phyloP scores from a whole-genome alignment of 257 asterid genomes.

The Penstemon barbatus region DNA sequence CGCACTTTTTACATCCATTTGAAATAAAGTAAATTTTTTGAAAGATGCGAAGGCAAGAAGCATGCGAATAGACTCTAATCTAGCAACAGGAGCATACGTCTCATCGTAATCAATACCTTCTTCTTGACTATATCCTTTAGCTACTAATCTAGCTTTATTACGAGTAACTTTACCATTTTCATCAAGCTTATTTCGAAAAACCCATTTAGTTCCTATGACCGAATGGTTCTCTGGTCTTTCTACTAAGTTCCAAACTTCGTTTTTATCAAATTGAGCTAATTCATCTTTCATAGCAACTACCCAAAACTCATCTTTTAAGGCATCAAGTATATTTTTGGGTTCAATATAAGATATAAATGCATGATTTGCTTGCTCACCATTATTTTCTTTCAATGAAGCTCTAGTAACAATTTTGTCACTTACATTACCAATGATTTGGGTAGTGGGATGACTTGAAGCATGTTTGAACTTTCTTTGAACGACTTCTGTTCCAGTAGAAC shows the following conservation, averaged over 20 bases:
- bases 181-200: neutral
- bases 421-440: neutral
- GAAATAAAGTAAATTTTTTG: neutral
- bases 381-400: neutral
- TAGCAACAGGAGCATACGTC: no score
- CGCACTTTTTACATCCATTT: neutral
- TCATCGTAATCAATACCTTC: no score
- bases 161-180: neutral
- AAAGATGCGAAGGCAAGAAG: neutral
- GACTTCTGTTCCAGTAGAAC: neutral
- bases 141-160: neutral
- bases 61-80: neutral
- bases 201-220: neutral
- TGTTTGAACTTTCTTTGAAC: slow-evolving; percentile 1
- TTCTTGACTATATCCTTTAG: neutral
- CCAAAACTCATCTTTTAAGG: neutral
- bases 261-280: no score
- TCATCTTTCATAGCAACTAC: neutral
- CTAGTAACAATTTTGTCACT: no score
- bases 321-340: neutral
- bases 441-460: neutral
- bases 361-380: neutral
- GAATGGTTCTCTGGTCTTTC: neutral
- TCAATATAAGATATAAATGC: neutral
- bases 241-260: neutral